A percentile compares a stretch with the other conserved stretches of the same genome.
These are phyloP conservation scores for Hemisphaericaspora lyxosophila DNA, from an alignment of 1,139 yeast species.

Conservation along the genomic window DNA sequence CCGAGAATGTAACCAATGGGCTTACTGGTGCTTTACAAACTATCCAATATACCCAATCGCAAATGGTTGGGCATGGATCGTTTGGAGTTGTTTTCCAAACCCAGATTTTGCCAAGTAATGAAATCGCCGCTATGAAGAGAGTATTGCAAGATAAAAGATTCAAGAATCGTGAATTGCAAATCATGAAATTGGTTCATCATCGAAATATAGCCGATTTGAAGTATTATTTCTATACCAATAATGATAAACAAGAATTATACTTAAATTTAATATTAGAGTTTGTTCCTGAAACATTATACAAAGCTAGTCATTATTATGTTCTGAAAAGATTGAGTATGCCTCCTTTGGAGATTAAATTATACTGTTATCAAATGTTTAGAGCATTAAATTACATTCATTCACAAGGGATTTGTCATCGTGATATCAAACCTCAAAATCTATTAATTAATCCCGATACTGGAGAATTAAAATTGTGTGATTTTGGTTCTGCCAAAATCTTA, in stretches of 20 bases:
- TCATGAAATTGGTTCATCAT: constrained; percentile 87
- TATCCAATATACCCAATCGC: constrained; percentile 68
- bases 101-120: constrained; percentile 70
- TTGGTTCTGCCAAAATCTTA: constrained; percentile 95
- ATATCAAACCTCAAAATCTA: constrained; percentile 93
- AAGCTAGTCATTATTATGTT: constrained; percentile 81
- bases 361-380: constrained; percentile 88
- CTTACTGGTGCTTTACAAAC: constrained; percentile 63
- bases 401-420: constrained; percentile 93
- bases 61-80: constrained; percentile 96
- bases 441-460: constrained; percentile 85
- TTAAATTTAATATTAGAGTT: constrained; percentile 85
- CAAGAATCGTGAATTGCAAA: constrained; percentile 94
- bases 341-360: constrained; percentile 78
- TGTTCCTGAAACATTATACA: constrained; percentile 92
- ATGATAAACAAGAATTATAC: constrained; percentile 77
- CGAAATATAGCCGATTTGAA: constrained; percentile 84
- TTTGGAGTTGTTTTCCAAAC: constrained; percentile 96
- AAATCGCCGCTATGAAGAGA: constrained; percentile 86
- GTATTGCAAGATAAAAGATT: constrained; percentile 93
- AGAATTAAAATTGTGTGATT: constrained; percentile 87
- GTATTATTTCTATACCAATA: constrained; percentile 84
- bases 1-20: constrained; percentile 75
- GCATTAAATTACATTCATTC: constrained; percentile 91
- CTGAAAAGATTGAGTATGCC: constrained; percentile 84